These are phyloP conservation scores for Heliamphora pulchella DNA, from an alignment of 179 eudicot genomes.

Conservation along the genomic window DNA sequence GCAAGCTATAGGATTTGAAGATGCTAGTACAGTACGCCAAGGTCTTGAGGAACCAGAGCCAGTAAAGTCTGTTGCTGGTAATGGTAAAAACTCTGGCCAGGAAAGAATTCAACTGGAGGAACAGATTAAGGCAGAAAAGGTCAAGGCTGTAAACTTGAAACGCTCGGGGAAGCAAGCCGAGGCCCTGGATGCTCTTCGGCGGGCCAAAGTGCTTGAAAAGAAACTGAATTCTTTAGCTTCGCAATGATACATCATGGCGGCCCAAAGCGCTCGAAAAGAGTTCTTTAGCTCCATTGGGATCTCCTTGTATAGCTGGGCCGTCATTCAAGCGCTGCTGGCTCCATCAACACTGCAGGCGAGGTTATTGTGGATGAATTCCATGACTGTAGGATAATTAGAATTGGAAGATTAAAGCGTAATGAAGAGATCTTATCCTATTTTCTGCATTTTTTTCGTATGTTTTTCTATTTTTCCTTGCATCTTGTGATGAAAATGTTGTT, in stretches of 20 bases:
- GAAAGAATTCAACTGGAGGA: conserved; percentile 60
- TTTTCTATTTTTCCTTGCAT: too few relatives aligned
- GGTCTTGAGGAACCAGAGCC: conserved; percentile 31
- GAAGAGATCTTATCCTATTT: too few relatives aligned
- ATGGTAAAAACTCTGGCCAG: conserved; percentile 29
- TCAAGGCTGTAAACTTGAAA: conserved; percentile 66
- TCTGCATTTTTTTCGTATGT: not conserved
- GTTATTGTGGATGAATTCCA: not conserved
- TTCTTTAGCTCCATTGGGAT: not conserved
- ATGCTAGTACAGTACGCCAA: conserved; percentile 23
- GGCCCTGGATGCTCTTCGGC: conserved; percentile 75
- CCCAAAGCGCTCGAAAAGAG: too few relatives aligned
- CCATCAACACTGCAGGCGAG: conserved; percentile 5
- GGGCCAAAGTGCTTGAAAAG: conserved; percentile 76
- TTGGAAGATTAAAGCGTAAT: not conserved
- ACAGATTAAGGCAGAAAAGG: conserved; percentile 75
- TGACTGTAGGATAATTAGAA: not conserved
- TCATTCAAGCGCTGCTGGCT: not conserved
- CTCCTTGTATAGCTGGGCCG: not conserved
- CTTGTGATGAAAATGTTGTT: too few relatives aligned
- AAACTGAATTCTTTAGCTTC: conserved; percentile 48
- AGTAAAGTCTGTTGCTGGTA: conserved; percentile 20
- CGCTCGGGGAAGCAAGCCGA: conserved; percentile 86
- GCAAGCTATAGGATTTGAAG: conserved; percentile 65
- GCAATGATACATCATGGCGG: conserved; percentile 3